A percentile compares a stretch with the other conserved stretches of the same genome.
These are phyloP conservation scores for Crucibulum cyathiforme DNA, from an alignment of 1,284 basidiomycete genomes.

Conservation along the genomic window DNA sequence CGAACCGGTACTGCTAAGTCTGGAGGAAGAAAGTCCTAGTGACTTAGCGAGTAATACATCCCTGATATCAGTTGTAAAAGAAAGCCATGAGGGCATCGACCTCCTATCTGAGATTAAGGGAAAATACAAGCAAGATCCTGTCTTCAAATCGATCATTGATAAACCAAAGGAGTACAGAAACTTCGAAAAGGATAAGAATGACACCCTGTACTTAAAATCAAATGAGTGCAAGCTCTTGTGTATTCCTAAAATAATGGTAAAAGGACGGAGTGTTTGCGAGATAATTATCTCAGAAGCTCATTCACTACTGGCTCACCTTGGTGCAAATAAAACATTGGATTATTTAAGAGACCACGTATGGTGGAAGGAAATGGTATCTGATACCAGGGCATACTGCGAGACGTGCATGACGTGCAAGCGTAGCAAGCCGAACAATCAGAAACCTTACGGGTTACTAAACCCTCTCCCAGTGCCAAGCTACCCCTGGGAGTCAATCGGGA, in stretches of 20 bases:
- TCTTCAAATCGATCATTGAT: conserved; percentile 24
- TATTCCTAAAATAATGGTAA: conserved; percentile 28
- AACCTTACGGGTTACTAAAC: conserved; percentile 36
- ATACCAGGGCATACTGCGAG: conserved; percentile 23
- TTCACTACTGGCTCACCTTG: conserved; percentile 34
- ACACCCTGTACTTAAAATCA: conserved; percentile 19
- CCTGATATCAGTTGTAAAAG: not conserved
- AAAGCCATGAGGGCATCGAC: conserved; percentile 12
- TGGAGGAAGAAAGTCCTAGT: not conserved
- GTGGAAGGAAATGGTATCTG: conserved; percentile 32
- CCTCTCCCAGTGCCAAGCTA: conserved; percentile 27
- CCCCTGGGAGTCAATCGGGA: conserved; percentile 40
- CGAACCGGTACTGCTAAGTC: not conserved
- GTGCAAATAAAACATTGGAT: conserved; percentile 30
- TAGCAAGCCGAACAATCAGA: conserved; percentile 28
- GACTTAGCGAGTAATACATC: not conserved
- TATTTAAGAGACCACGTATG: conserved; percentile 32
- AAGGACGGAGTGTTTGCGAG: conserved; percentile 19
- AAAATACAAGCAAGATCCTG: conserved; percentile 20
- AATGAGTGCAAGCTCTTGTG: conserved; percentile 21
- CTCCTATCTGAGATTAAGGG: conserved; percentile 8
- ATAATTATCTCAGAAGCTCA: conserved; percentile 34
- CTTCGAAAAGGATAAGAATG: conserved; percentile 22
- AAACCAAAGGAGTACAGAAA: conserved; percentile 21
- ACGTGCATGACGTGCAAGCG: conserved; percentile 31